Evolutionary conservation across 2,329 filamentous ascomycete species (phyloP).

Genomic region (Pseudocercospora cruenta): DNA sequence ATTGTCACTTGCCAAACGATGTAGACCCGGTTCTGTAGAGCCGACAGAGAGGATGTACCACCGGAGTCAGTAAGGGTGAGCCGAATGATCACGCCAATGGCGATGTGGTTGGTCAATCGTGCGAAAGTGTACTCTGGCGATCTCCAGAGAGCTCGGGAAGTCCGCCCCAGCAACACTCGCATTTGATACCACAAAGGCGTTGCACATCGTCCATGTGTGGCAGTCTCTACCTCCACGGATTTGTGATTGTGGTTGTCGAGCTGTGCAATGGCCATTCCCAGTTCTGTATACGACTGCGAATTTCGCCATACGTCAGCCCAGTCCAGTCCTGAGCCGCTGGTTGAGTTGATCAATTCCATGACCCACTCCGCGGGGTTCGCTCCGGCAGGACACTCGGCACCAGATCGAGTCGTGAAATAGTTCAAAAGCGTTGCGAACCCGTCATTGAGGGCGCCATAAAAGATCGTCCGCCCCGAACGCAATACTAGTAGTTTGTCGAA

Average conservation of each 20-base stretch:
- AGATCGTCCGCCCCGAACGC: not conserved
- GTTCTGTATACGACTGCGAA: not conserved
- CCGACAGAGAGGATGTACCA: not conserved
- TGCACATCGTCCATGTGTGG: not conserved
- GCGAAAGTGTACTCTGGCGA: not conserved
- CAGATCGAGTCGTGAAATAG: not conserved
- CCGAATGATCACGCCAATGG: not conserved
- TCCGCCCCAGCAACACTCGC: not conserved
- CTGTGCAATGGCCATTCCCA: not conserved
- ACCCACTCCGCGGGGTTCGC: not conserved
- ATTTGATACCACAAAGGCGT: not conserved
- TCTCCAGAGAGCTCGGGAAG: not conserved
- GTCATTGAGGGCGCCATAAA: not conserved
- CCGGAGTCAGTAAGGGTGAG: not conserved
- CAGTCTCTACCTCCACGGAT: not conserved
- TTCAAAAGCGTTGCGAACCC: not conserved
- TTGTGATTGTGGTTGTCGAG: not conserved
- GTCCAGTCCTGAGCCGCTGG: not conserved
- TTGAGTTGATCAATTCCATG: not conserved
- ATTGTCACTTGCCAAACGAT: not conserved
- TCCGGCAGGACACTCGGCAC: not conserved
- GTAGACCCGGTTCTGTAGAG: not conserved
- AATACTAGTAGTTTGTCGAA: not conserved
- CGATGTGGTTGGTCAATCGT: not conserved
- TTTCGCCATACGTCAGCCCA: not conserved